Evolutionary conservation across 2,329 filamentous ascomycete genomes (phyloP).

Genomic region (Aspergillus piperis): DNA sequence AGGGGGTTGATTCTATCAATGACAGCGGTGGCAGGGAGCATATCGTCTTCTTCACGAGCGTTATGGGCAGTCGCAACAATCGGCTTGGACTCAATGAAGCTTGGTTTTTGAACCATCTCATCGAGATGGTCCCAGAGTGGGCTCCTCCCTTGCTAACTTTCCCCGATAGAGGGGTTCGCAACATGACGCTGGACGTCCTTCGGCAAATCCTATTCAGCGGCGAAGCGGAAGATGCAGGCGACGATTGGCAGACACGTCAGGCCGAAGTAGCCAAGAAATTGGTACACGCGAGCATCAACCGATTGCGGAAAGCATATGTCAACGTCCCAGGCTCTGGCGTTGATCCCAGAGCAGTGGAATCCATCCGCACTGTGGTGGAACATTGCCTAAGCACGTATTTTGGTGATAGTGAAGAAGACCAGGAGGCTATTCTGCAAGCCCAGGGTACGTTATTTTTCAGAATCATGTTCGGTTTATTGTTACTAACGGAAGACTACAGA

Average conservation of each 20-base stretch:
- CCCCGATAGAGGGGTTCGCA: conserved; percentile 49
- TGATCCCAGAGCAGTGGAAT: conserved; percentile 40
- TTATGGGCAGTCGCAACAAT: conserved; percentile 50
- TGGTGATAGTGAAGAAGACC: conserved; percentile 38
- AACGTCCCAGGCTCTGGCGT: conserved; percentile 27
- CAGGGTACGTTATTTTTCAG: conserved; percentile 34
- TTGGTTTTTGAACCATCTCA: conserved; percentile 38
- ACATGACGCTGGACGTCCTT: conserved; percentile 47
- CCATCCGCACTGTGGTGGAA: conserved; percentile 39
- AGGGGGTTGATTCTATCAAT: conserved; percentile 52
- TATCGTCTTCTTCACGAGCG: conserved; percentile 53
- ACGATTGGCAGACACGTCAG: conserved; percentile 31
- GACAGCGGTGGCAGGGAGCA: conserved; percentile 52
- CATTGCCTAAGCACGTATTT: conserved; percentile 44
- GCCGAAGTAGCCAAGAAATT: conserved; percentile 35
- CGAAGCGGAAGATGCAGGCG: conserved; percentile 31
- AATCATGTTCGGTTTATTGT: conserved; percentile 2
- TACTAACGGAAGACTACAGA: conserved; percentile 25
- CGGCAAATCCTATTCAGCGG: conserved; percentile 45
- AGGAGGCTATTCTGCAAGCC: conserved; percentile 33
- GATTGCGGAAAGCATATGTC: conserved; percentile 36
- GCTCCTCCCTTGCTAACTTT: conserved; percentile 56
- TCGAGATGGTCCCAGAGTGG: conserved; percentile 51
- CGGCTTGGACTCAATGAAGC: conserved; percentile 34
- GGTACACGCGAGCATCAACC: conserved; percentile 34